Evolutionary conservation across 352 stramenopile genomes (phyloP).

Genomic region (Halophytophthora batemanensis): DNA sequence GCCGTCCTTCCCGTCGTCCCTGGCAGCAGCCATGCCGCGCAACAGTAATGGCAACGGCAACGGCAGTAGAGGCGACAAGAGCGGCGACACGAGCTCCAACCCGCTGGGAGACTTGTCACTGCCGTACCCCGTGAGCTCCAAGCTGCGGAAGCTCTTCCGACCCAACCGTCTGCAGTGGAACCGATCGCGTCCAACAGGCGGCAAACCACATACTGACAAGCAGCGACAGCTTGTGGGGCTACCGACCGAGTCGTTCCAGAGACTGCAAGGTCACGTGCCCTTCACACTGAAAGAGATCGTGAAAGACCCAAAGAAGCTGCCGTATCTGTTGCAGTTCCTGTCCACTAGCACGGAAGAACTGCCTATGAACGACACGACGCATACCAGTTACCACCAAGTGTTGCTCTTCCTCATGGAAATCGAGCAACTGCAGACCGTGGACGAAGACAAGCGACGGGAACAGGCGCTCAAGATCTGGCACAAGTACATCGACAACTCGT

Average conservation of each 20-base stretch:
- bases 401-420: slow-evolving; percentile 83
- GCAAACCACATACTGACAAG: slow-evolving; percentile 26
- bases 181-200: slow-evolving; percentile 5
- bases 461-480: slow-evolving; percentile 82
- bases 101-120: slow-evolving; percentile 26
- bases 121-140: slow-evolving; percentile 72
- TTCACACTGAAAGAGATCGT: slow-evolving; percentile 85
- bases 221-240: slow-evolving; percentile 47
- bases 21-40: too few species aligned
- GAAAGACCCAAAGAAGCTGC: slow-evolving; percentile 83
- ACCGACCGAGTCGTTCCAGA: slow-evolving; percentile 60
- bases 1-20: too few species aligned
- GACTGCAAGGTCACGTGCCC: slow-evolving; percentile 72
- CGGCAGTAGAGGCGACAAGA: neutral
- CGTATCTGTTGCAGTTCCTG: slow-evolving; percentile 77
- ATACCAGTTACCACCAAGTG: slow-evolving; percentile 74
- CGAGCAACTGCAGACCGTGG: slow-evolving; percentile 72
- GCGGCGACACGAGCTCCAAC: slow-evolving; percentile 1
- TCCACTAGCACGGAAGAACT: slow-evolving; percentile 45
- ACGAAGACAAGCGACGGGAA: slow-evolving; percentile 57
- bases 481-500: slow-evolving; percentile 82
- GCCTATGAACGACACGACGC: slow-evolving; percentile 28
- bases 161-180: slow-evolving; percentile 65
- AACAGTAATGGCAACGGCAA: slow-evolving; percentile 2
- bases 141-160: slow-evolving; percentile 72